These are phyloP conservation scores for Aspergillus campestris DNA, from an alignment of 495 filamentous ascomycete species.

Conservation along the genomic window DNA sequence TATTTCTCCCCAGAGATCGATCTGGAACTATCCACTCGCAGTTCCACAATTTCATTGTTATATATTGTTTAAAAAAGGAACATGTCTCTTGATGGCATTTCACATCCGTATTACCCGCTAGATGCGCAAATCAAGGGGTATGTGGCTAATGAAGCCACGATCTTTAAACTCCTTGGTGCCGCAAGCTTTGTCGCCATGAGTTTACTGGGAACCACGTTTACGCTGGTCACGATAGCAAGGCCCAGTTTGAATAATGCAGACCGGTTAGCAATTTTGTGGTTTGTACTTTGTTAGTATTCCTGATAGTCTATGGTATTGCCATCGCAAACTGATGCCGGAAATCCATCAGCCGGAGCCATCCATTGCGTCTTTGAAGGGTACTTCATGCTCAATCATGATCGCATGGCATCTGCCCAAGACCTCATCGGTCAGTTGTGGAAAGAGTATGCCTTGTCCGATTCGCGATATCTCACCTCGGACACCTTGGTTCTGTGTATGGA, in stretches of 20 bases:
- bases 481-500: constrained; percentile 80
- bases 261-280: constrained; percentile 55
- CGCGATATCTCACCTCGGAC: constrained; percentile 71
- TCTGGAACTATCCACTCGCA: not conserved
- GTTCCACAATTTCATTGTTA: too few relatives aligned
- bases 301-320: not conserved
- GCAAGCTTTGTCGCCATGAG: constrained; percentile 43
- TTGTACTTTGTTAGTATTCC: constrained; percentile 49
- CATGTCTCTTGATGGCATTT: constrained; percentile 13
- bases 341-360: constrained; percentile 47
- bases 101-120: constrained; percentile 67
- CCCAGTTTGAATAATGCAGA: constrained; percentile 41
- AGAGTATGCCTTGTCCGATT: constrained; percentile 78
- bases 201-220: constrained; percentile 44
- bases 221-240: constrained; percentile 36
- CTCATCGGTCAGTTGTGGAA: constrained; percentile 81
- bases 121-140: constrained; percentile 54
- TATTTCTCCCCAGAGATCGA: not conserved
- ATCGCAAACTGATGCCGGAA: constrained; percentile 3
- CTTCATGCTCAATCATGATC: constrained; percentile 58
- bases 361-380: constrained; percentile 87
- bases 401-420: constrained; percentile 49
- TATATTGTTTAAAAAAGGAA: too few relatives aligned
- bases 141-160: constrained; percentile 47
- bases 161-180: constrained; percentile 43